Conservation (phyloP, 768 basidiomycete genomes). For the Pholiota microspora region DNA sequence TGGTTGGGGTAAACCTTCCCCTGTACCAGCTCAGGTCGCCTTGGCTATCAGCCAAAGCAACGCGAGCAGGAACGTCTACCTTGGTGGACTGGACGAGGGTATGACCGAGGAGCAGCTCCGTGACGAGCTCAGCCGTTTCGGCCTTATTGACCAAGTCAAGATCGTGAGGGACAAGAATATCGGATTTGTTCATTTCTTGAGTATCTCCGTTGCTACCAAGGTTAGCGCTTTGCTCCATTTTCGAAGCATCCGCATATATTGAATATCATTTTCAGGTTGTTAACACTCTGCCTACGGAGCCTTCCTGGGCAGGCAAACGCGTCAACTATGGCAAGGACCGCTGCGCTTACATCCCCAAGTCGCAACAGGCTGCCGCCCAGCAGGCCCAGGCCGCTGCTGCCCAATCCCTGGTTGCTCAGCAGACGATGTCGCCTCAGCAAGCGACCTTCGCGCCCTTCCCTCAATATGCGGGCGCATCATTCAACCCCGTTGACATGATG, state of each 20-base stretch:
- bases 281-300: slow-evolving; percentile 86
- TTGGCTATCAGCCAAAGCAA: slow-evolving; percentile 90
- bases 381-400: slow-evolving; percentile 87
- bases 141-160: slow-evolving; percentile 98
- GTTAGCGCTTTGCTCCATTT: slow-evolving; percentile 37
- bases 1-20: slow-evolving; percentile 95
- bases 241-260: background rate
- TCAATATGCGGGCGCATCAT: slow-evolving; percentile 46
- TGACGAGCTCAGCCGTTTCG: slow-evolving; percentile 90
- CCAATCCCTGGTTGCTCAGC: slow-evolving; percentile 66
- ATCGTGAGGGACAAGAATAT: slow-evolving; percentile 99
- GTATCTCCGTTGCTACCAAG: slow-evolving; percentile 94
- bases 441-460: slow-evolving; percentile 44
- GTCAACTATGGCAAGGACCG: slow-evolving; percentile 99
- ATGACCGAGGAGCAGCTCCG: slow-evolving; percentile 90
- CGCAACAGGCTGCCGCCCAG: slow-evolving; percentile 85
- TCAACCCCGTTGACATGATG: slow-evolving; percentile 45
- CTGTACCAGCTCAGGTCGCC: slow-evolving; percentile 82
- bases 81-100: slow-evolving; percentile 88
- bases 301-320: slow-evolving; percentile 92
- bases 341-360: slow-evolving; percentile 96
- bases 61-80: slow-evolving; percentile 94
- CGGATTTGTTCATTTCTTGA: slow-evolving; percentile 97
- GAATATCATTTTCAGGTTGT: slow-evolving; percentile 76
- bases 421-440: slow-evolving; percentile 31